Evolutionary conservation across 306 rosid species (phyloP).

Genomic region (Cyamopsis tetragonoloba): DNA sequence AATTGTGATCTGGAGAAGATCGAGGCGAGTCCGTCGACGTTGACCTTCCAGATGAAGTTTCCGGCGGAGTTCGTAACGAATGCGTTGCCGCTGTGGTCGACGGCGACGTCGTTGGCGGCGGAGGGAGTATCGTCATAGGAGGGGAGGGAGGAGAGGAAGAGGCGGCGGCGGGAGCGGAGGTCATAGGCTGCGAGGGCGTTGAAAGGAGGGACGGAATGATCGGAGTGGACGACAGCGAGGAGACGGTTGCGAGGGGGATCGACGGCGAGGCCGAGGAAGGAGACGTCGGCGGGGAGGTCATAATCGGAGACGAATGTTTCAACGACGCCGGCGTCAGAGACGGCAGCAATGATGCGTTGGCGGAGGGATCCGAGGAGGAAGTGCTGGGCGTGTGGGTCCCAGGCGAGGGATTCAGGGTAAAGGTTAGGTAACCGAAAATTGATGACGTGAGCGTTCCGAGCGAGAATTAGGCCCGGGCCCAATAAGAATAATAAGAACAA

Average conservation of each 20-base stretch:
- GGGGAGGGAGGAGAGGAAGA: slow-evolving; percentile 51
- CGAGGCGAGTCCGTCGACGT: slow-evolving; percentile 40
- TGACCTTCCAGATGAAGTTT: slow-evolving; percentile 77
- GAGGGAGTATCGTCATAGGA: not conserved
- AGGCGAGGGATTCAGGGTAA: slow-evolving; percentile 62
- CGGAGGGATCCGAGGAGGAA: slow-evolving; percentile 63
- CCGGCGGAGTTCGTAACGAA: slow-evolving; percentile 69
- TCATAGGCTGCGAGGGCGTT: slow-evolving; percentile 79
- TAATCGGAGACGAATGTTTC: slow-evolving; percentile 59
- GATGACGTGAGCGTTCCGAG: slow-evolving; percentile 51
- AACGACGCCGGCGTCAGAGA: slow-evolving; percentile 72
- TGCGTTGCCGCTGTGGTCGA: slow-evolving; percentile 62
- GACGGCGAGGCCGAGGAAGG: slow-evolving; percentile 62
- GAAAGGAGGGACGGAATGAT: slow-evolving; percentile 45
- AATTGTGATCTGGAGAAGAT: slow-evolving; percentile 53
- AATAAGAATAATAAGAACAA: not conserved
- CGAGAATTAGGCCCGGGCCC: slow-evolving; percentile 27
- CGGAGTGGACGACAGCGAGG: slow-evolving; percentile 48
- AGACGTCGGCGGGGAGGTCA: slow-evolving; percentile 45
- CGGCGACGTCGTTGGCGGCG: slow-evolving; percentile 58
- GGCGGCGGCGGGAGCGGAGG: slow-evolving; percentile 44
- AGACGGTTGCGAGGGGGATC: slow-evolving; percentile 50
- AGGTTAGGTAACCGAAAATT: slow-evolving; percentile 60
- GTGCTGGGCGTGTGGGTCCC: slow-evolving; percentile 69
- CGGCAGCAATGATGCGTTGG: slow-evolving; percentile 46